phyloP scores from a whole-genome alignment of 345 rosid species.

The Cochlearia excelsa region DNA sequence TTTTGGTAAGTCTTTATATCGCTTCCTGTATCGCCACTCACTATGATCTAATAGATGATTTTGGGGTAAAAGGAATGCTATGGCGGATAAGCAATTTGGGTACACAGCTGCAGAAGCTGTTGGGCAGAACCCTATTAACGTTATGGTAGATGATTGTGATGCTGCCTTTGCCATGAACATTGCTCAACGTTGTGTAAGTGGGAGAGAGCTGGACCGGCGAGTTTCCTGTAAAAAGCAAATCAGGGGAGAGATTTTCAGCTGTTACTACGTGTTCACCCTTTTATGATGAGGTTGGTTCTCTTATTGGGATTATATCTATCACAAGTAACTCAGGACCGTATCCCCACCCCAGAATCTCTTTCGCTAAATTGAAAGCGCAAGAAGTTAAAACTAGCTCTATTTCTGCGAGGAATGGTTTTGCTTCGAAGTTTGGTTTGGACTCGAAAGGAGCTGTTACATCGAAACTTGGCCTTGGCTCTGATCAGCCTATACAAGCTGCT shows the following conservation, averaged over 20 bases:
- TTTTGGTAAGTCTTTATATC: neutral
- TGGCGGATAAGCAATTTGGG: conserved; percentile 84
- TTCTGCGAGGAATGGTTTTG: conserved; percentile 45
- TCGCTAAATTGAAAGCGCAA: conserved; percentile 33
- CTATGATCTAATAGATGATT: too few species aligned
- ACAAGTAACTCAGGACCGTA: conserved; percentile 58
- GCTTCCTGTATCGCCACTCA: neutral
- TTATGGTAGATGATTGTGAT: conserved; percentile 67
- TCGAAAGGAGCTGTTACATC: conserved; percentile 40
- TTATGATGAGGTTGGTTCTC: conserved; percentile 62
- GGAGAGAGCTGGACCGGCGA: conserved; percentile 91
- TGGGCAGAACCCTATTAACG: conserved; percentile 63
- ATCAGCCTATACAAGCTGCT: conserved; percentile 84
- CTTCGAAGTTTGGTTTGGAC: conserved; percentile 45
- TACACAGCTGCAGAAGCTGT: conserved; percentile 74
- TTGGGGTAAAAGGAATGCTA: conserved; percentile 61
- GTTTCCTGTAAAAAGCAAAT: conserved; percentile 77
- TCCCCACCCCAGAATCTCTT: conserved; percentile 39
- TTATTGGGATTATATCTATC: conserved; percentile 77
- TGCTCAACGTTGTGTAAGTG: conserved; percentile 47
- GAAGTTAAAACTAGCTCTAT: conserved; percentile 54
- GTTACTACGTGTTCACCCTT: conserved; percentile 75
- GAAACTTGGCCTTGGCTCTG: conserved; percentile 86
- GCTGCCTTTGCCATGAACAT: conserved; percentile 49
- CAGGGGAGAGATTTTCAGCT: conserved; percentile 56